phyloP scores from a whole-genome alignment of 2,329 filamentous ascomycete species.

The Leptodontidium sp. region DNA sequence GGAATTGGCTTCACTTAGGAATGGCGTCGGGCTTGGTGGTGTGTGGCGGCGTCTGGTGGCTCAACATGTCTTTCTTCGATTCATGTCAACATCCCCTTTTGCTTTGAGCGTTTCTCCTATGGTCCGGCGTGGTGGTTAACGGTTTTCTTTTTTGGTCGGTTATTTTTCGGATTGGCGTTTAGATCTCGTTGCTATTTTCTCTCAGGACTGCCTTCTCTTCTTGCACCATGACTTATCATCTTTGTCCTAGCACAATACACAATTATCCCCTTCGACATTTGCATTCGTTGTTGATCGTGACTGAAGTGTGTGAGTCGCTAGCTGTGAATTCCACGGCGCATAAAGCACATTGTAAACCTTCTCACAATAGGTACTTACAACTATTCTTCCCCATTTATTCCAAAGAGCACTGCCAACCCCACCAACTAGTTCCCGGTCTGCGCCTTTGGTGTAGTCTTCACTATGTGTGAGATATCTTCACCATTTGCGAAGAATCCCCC shows the following conservation, averaged over 20 bases:
- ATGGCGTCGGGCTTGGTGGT: neutral
- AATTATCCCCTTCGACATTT: neutral
- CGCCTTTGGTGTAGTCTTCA: no score
- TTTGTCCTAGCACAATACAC: neutral
- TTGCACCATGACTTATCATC: conserved; percentile 1
- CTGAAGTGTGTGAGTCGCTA: no score
- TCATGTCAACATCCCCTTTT: conserved; percentile 11
- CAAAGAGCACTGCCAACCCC: neutral
- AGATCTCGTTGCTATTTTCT: conserved; percentile 2
- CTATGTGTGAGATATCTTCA: no score
- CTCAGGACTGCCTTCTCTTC: neutral
- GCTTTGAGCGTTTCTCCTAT: conserved; percentile 6
- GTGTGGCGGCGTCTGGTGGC: neutral
- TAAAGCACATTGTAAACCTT: no score
- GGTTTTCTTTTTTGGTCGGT: neutral
- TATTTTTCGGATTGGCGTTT: neutral
- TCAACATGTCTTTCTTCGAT: conserved; percentile 6
- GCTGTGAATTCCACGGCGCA: no score
- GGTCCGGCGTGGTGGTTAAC: neutral
- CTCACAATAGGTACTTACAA: no score
- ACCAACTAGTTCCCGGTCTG: no score
- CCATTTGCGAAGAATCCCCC: no score
- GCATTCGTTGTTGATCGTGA: neutral
- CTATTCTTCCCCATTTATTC: neutral
- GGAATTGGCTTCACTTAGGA: neutral